Evolutionary conservation across 2,329 filamentous ascomycete genomes (phyloP).

Genomic region (Diaporthe ampelina): DNA sequence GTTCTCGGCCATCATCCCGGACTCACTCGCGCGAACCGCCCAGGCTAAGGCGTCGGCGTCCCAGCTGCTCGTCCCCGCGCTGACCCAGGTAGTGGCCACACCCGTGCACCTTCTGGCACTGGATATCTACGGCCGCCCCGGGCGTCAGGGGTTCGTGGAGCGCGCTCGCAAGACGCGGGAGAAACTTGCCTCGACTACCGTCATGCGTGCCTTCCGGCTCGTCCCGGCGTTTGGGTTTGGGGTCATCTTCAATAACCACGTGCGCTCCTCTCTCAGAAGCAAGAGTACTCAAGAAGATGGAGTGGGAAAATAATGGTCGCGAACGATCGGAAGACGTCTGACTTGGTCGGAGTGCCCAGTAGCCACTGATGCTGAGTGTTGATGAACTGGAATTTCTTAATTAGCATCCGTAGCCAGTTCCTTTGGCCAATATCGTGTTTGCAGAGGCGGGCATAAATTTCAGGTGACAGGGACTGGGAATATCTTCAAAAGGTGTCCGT

Average conservation of each 20-base stretch:
- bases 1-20: constrained; percentile 13
- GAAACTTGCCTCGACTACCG: constrained; percentile 19
- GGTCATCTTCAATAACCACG: constrained; percentile 17
- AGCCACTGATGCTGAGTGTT: background rate
- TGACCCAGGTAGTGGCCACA: constrained; percentile 27
- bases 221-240: constrained; percentile 21
- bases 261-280: background rate
- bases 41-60: constrained; percentile 11
- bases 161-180: constrained; percentile 6
- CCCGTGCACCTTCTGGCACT: constrained; percentile 23
- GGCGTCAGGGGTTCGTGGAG: background rate
- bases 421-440: background rate
- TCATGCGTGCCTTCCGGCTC: constrained; percentile 16
- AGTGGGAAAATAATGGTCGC: background rate
- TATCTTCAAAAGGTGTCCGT: too few relatives aligned
- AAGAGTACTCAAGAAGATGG: background rate
- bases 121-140: constrained; percentile 13
- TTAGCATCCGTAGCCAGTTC: background rate
- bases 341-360: background rate
- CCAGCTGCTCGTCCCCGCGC: constrained; percentile 20
- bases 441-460: background rate
- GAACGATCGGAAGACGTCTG: background rate
- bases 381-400: background rate
- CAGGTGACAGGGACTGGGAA: background rate
- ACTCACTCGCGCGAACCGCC: background rate